These are phyloP conservation scores for Crithidia bombi DNA, from an alignment of 208 protist genomes.

Conservation along the genomic window DNA sequence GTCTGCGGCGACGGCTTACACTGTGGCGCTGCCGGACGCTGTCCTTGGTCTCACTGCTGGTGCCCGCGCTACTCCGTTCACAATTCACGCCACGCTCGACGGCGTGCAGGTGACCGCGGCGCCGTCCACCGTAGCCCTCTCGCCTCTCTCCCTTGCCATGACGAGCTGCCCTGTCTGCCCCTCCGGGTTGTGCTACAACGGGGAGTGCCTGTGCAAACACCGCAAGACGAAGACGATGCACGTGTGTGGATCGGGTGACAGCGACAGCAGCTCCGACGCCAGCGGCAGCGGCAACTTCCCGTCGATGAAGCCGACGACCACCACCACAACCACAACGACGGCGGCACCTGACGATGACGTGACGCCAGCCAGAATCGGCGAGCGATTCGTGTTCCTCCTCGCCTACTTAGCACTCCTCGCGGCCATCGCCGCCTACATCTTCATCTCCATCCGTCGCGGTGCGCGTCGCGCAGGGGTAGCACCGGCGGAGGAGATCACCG, in stretches of 20 bases:
- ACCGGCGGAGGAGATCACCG: conserved; percentile 25
- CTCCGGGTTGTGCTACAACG: conserved; percentile 48
- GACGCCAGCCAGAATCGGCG: conserved; percentile 14
- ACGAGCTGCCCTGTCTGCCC: conserved; percentile 40
- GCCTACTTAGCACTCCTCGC: conserved; percentile 46
- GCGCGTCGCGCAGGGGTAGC: conserved; percentile 1
- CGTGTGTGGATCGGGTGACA: conserved; percentile 14
- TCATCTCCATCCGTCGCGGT: conserved; percentile 30
- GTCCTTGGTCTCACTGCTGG: conserved; percentile 18
- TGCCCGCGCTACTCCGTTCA: conserved; percentile 6
- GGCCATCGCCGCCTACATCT: conserved; percentile 37
- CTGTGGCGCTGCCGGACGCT: conserved; percentile 28
- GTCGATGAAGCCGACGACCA: conserved; percentile 25
- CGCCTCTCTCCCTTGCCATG: conserved; percentile 64
- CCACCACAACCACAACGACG: conserved; percentile 4
- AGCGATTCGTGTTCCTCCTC: conserved; percentile 37
- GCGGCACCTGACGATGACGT: conserved; percentile 1
- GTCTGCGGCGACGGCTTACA: conserved; percentile 21
- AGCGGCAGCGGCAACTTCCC: conserved; percentile 32
- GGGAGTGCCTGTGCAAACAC: conserved; percentile 42
- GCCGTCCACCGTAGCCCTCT: conserved; percentile 54
- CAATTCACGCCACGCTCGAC: conserved; percentile 45
- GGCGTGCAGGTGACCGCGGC: conserved; percentile 33
- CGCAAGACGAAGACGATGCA: conserved; percentile 22
- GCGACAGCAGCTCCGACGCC: conserved; percentile 20